These are phyloP conservation scores for Rubia peregrina DNA, from an alignment of 305 asterid species.

Conservation along the genomic window DNA sequence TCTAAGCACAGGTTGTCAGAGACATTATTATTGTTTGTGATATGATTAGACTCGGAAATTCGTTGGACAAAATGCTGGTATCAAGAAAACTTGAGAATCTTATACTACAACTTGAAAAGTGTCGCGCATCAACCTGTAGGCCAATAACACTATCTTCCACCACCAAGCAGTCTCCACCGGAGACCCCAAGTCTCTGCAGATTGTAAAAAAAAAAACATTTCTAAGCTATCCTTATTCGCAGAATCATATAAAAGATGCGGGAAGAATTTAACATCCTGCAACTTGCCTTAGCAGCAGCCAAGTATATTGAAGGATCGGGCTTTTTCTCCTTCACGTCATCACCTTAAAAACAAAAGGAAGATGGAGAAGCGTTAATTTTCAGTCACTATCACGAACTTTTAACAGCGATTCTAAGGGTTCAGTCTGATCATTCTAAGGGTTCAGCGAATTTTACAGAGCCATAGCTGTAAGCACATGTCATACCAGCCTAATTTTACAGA, in stretches of 20 bases:
- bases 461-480: background rate
- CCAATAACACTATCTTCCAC: conserved; percentile 97
- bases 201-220: conserved; percentile 7
- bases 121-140: conserved; percentile 52
- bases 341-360: conserved; percentile 34
- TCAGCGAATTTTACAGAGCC: background rate
- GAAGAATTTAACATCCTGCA: conserved; percentile 5
- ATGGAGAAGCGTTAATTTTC: conserved; percentile 4
- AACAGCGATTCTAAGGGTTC: background rate
- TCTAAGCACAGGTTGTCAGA: background rate
- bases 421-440: background rate
- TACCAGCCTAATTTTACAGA: background rate
- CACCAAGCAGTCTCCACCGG: conserved; percentile 65
- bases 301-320: conserved; percentile 79
- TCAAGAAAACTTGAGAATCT: background rate
- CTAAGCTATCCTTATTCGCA: conserved; percentile 12
- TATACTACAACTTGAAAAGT: background rate
- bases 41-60: background rate
- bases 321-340: conserved; percentile 94
- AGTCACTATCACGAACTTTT: background rate
- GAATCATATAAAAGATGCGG: conserved; percentile 2
- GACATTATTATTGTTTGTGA: background rate
- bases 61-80: background rate
- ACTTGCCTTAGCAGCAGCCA: conserved; percentile 72
- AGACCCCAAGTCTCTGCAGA: conserved; percentile 60